These are phyloP conservation scores for Ophiocordyceps camponoti-rufipedis DNA, from an alignment of 2,329 filamentous ascomycete genomes.

Conservation along the genomic window DNA sequence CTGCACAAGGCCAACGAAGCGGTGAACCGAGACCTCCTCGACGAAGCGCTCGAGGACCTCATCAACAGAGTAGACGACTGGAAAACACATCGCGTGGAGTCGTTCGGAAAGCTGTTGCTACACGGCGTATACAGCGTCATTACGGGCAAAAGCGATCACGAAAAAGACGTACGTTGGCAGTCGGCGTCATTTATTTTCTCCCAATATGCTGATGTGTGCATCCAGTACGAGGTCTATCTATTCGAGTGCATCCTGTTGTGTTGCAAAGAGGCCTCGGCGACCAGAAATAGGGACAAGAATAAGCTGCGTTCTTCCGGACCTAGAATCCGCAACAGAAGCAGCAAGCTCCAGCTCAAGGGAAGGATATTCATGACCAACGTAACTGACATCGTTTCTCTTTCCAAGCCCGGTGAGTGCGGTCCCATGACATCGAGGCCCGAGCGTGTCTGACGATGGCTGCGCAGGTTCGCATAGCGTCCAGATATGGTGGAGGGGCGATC, in stretches of 20 bases:
- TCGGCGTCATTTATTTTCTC: neutral
- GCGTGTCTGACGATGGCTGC: neutral
- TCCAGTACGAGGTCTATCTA: constrained; percentile 87
- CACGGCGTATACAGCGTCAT: constrained; percentile 85
- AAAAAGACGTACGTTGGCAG: constrained; percentile 55
- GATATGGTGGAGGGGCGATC: constrained; percentile 97
- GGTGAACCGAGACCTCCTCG: constrained; percentile 70
- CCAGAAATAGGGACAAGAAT: constrained; percentile 66
- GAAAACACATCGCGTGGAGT: constrained; percentile 80
- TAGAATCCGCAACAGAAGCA: constrained; percentile 45
- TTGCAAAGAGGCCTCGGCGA: constrained; percentile 84
- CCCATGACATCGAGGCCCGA: neutral
- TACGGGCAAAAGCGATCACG: constrained; percentile 75
- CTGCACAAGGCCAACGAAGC: constrained; percentile 77
- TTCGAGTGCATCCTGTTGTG: constrained; percentile 92
- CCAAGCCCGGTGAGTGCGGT: constrained; percentile 56
- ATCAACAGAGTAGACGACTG: constrained; percentile 80
- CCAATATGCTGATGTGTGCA: neutral
- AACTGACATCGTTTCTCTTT: constrained; percentile 75
- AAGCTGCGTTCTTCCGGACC: constrained; percentile 36
- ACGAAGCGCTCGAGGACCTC: constrained; percentile 70
- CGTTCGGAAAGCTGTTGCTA: constrained; percentile 77
- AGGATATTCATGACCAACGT: constrained; percentile 99
- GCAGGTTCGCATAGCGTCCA: constrained; percentile 84
- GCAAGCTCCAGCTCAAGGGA: constrained; percentile 85